phyloP scores from a whole-genome alignment of 306 rosid genomes.

The Corylus heterophylla region DNA sequence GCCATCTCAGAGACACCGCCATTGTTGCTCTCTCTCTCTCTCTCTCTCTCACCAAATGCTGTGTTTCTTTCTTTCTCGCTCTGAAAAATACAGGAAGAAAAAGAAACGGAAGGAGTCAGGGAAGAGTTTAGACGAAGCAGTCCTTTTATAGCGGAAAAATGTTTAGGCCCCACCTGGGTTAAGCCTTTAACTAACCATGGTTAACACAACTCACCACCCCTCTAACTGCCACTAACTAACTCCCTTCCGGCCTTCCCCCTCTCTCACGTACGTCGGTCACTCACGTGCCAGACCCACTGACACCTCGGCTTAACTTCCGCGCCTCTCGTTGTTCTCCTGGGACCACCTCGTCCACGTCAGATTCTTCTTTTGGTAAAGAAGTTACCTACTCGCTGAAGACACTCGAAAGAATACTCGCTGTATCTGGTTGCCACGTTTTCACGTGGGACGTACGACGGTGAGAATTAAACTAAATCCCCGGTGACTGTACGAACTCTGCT shows the following conservation, averaged over 20 bases:
- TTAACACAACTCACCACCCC: constrained; percentile 38
- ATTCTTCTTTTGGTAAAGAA: not conserved
- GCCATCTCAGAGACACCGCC: constrained; percentile 40
- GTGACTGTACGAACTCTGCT: constrained; percentile 24
- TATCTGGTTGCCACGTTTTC: constrained; percentile 30
- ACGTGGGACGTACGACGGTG: constrained; percentile 31
- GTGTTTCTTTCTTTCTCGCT: constrained; percentile 3
- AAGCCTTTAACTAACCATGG: constrained; percentile 39
- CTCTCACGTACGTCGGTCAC: constrained; percentile 39
- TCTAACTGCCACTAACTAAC: constrained; percentile 68
- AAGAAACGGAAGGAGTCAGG: constrained; percentile 29
- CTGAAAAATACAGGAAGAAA: constrained; percentile 12
- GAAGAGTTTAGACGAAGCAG: constrained; percentile 31
- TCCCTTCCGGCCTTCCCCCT: not conserved
- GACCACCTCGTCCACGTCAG: constrained; percentile 27
- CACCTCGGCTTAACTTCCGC: constrained; percentile 12
- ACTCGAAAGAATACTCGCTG: not conserved
- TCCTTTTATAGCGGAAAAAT: constrained; percentile 47
- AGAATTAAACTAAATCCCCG: constrained; percentile 23
- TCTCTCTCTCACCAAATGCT: not conserved
- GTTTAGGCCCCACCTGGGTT: constrained; percentile 1
- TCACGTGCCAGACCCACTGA: constrained; percentile 45
- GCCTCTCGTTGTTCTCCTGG: not conserved
- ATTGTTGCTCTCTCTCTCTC: constrained; percentile 38
- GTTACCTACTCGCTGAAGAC: not conserved